Evolutionary conservation across 257 asterid genomes (phyloP).

Genomic region (Solanum sejunctum): DNA sequence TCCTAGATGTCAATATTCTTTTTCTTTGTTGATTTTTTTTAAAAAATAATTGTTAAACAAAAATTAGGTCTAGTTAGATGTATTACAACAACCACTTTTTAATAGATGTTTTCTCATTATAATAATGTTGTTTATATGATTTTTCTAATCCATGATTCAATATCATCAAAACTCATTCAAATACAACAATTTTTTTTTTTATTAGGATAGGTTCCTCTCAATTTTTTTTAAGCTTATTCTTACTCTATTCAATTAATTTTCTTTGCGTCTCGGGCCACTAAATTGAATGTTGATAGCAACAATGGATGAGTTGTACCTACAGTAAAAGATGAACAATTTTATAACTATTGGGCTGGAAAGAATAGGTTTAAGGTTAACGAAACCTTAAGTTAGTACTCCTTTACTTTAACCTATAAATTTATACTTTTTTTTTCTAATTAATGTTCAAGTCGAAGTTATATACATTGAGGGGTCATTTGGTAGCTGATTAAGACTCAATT

Average conservation of each 20-base stretch:
- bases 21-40: not conserved
- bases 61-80: no score
- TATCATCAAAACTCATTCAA: not conserved
- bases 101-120: no score
- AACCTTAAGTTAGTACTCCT: conserved; percentile 42
- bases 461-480: no score
- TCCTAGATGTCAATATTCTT: no score
- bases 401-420: not conserved
- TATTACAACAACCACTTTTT: no score
- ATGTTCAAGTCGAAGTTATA: not conserved
- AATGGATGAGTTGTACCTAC: conserved; percentile 52
- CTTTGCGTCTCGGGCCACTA: conserved; percentile 12
- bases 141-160: no score
- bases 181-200: not conserved
- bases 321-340: conserved; percentile 22
- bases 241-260: not conserved
- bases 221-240: not conserved
- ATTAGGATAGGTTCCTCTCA: not conserved
- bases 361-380: conserved; percentile 55
- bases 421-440: not conserved
- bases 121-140: no score
- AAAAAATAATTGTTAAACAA: no score
- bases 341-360: conserved; percentile 67
- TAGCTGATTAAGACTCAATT: no score
- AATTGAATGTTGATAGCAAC: conserved; percentile 47